A percentile compares a stretch with the other conserved stretches of the same genome.
These are phyloP conservation scores for Zea luxurians DNA, from an alignment of 176 grass and related monocot species.

Conservation along the genomic window DNA sequence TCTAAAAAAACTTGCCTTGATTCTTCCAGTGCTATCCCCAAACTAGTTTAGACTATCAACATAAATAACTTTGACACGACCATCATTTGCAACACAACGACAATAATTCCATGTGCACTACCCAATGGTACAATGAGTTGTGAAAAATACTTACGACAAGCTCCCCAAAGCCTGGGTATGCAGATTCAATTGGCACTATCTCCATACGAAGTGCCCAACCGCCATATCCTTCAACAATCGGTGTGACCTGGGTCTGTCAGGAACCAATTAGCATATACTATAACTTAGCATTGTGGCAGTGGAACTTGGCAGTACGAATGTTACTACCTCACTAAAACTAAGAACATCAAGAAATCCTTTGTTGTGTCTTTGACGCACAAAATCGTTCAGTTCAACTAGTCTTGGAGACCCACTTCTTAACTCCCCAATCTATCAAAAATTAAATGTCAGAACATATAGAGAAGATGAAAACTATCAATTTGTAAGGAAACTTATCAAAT, in stretches of 20 bases:
- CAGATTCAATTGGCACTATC: constrained; percentile 96
- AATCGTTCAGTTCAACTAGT: constrained; percentile 88
- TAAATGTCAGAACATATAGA: constrained; percentile 18
- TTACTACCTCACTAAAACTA: constrained; percentile 92
- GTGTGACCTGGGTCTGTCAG: constrained; percentile 85
- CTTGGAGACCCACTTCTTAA: constrained; percentile 92
- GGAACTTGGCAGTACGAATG: not conserved
- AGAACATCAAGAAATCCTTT: constrained; percentile 84
- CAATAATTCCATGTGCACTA: not conserved
- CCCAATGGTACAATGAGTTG: constrained; percentile 11
- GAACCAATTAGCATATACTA: constrained; percentile 34
- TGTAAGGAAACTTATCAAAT: constrained; percentile 18
- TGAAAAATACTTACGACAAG: constrained; percentile 66
- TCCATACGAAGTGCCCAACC: constrained; percentile 93
- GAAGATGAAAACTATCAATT: not conserved
- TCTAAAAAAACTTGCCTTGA: not conserved
- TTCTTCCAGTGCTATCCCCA: not conserved
- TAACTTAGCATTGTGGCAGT: constrained; percentile 12
- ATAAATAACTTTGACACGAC: not conserved
- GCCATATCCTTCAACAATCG: constrained; percentile 98
- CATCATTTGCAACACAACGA: not conserved
- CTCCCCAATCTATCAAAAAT: constrained; percentile 74
- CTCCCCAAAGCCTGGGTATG: constrained; percentile 91
- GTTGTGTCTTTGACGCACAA: constrained; percentile 64
- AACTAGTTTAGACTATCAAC: constrained; percentile 9